Evolutionary conservation across 352 stramenopile species (phyloP).

Genomic region (Peronospora belbahrii): DNA sequence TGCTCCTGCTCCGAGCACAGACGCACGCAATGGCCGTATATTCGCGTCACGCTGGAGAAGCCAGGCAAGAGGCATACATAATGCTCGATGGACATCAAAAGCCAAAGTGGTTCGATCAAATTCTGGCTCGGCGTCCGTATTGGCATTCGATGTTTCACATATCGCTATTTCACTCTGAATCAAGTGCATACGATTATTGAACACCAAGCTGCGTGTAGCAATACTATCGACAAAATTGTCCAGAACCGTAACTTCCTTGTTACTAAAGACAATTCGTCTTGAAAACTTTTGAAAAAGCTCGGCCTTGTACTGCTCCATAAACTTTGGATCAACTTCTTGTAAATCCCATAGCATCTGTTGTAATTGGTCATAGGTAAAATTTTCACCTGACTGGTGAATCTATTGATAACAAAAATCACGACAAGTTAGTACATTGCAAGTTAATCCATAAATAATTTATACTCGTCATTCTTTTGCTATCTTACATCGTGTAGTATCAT

Average conservation of each 20-base stretch:
- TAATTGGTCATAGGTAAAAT: conserved; percentile 66
- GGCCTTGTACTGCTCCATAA: conserved; percentile 46
- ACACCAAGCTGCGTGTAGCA: conserved; percentile 63
- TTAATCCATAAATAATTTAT: no score
- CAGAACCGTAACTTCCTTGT: conserved; percentile 52
- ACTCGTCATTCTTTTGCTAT: no score
- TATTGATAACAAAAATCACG: conserved; percentile 11
- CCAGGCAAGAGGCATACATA: conserved; percentile 39
- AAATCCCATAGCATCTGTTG: conserved; percentile 51
- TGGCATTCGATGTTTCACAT: conserved; percentile 2
- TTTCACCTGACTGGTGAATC: conserved; percentile 69
- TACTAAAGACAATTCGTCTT: conserved; percentile 37
- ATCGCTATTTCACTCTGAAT: conserved; percentile 66
- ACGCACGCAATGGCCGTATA: conserved; percentile 18
- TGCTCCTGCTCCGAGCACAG: conserved; percentile 50
- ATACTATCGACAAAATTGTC: conserved; percentile 46
- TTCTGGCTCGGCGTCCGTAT: background rate
- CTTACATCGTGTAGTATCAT: conserved; percentile 63
- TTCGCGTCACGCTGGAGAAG: conserved; percentile 3
- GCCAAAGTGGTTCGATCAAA: conserved; percentile 42
- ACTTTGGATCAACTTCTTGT: conserved; percentile 41
- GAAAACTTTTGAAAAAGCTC: conserved; percentile 56
- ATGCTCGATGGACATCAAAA: conserved; percentile 61
- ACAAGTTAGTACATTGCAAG: background rate
- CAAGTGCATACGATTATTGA: conserved; percentile 62